These are phyloP conservation scores for Pichia sp. DNA, from an alignment of 1,139 yeast species.

Conservation along the genomic window DNA sequence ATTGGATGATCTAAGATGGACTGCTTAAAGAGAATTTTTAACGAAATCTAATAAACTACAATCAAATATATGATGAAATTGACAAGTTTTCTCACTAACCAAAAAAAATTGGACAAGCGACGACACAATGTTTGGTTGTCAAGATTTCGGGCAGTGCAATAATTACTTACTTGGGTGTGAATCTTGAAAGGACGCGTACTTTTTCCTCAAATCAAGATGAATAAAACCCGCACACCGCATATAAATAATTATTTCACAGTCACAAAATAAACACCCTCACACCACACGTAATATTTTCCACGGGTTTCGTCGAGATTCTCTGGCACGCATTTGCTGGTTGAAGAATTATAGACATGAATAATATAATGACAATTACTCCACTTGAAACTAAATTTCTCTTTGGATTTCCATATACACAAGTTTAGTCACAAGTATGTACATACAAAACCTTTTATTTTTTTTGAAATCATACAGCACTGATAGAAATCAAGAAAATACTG, in stretches of 20 bases:
- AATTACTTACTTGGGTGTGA: not conserved
- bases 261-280: not conserved
- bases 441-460: not conserved
- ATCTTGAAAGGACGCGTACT: not conserved
- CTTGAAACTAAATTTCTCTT: not conserved
- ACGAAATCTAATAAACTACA: not conserved
- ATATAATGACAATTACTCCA: not conserved
- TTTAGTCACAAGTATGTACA: conserved; percentile 9
- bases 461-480: not conserved
- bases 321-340: not conserved
- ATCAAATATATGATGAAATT: not conserved
- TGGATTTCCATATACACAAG: not conserved
- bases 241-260: not conserved
- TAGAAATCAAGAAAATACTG: not conserved
- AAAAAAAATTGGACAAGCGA: not conserved
- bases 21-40: not conserved
- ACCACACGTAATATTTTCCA: not conserved
- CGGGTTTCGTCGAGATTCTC: not conserved
- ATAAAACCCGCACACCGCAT: conserved; percentile 3
- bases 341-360: not conserved
- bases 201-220: too few relatives aligned
- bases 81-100: not conserved
- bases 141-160: not conserved
- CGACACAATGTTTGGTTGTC: not conserved
- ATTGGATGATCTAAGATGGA: not conserved